These are phyloP conservation scores for Ensete ventricosum DNA, from an alignment of 176 grass and related monocot genomes.

Conservation along the genomic window DNA sequence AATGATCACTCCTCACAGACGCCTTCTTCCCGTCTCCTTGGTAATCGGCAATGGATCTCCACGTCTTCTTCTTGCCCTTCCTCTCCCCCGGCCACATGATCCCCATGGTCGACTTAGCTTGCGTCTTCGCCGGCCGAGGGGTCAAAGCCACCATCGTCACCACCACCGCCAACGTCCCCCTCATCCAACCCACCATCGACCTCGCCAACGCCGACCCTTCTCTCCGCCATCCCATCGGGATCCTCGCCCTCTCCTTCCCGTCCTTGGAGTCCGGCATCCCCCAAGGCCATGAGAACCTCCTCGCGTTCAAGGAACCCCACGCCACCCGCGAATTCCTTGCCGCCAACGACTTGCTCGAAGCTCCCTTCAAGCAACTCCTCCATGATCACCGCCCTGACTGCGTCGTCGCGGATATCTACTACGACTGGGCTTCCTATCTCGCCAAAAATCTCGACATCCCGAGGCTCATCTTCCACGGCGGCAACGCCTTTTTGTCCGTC, in stretches of 20 bases:
- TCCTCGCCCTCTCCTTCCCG: constrained; percentile 29
- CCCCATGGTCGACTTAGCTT: constrained; percentile 42
- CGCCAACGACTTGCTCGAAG: not conserved
- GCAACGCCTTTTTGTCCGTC: not conserved
- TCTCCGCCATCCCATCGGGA: not conserved
- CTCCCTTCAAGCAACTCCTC: constrained; percentile 20
- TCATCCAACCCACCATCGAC: constrained; percentile 29
- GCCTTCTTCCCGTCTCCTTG: not conserved
- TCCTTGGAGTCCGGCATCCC: constrained; percentile 25
- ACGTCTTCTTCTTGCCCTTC: constrained; percentile 57
- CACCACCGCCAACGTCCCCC: constrained; percentile 28
- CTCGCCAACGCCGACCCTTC: constrained; percentile 13
- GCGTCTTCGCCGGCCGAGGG: constrained; percentile 34
- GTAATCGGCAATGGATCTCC: constrained; percentile 15
- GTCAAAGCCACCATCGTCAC: constrained; percentile 48
- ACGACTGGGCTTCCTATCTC: constrained; percentile 18
- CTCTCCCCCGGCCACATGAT: constrained; percentile 44
- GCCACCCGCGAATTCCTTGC: not conserved
- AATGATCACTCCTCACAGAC: not conserved
- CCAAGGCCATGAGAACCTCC: not conserved
- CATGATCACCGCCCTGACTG: not conserved
- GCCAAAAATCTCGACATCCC: constrained; percentile 26
- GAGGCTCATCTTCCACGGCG: constrained; percentile 18
- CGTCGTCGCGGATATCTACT: constrained; percentile 19
- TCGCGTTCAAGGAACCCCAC: not conserved